Evolutionary conservation across 768 basidiomycete genomes (phyloP), one percentile per base, ranked within the genome.

Genomic region (Russula sp.): DNA sequence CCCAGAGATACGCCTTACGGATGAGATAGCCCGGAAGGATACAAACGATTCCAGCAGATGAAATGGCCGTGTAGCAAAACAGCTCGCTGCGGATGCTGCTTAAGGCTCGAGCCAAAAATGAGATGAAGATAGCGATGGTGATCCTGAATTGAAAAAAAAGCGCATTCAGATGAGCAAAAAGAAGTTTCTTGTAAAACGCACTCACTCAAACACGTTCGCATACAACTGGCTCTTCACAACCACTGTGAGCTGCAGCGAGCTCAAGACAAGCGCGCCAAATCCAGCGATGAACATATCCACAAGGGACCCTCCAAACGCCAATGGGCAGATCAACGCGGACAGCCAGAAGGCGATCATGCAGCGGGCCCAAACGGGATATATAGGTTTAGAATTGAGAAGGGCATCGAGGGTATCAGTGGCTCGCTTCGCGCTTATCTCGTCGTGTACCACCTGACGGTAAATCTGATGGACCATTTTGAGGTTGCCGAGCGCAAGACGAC

Each of bases 21-120:
- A 91, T 88, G 52, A 90, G 78, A 73, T 87, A 93, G 1, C 89
- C 91, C n/a, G 92, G 91, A 46, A 94, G 79, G 63, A 94, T 93
- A 39, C 88, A 83, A 36, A 93, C 87, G 60, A 94, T 90, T 8
- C 85, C 86, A 58, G 90, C 81, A 7, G 90, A 91, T 0, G 92
- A 92, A 57, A 95, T 87, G 10, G 93, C 89, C 1, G 90, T 87
- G 70, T 93, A 95, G 68, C 93, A 95, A 73, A 96, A 94, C 47
- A 89, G 78, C 56, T 84, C 79, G 55, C 76, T 80, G 7, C 79
- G 79, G 60, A 92, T 90, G 65, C 87, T 89, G 60, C 90, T 88
- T 34, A 96, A 75, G 13, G 85, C 93, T 47, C 92, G 85, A 43
- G 92, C 87, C 39, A 78, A 74, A 69, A 93, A 92, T 0, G 90